Conservation (phyloP, 139 green algal genomes). For the Astrephomene gubernaculifera region DNA sequence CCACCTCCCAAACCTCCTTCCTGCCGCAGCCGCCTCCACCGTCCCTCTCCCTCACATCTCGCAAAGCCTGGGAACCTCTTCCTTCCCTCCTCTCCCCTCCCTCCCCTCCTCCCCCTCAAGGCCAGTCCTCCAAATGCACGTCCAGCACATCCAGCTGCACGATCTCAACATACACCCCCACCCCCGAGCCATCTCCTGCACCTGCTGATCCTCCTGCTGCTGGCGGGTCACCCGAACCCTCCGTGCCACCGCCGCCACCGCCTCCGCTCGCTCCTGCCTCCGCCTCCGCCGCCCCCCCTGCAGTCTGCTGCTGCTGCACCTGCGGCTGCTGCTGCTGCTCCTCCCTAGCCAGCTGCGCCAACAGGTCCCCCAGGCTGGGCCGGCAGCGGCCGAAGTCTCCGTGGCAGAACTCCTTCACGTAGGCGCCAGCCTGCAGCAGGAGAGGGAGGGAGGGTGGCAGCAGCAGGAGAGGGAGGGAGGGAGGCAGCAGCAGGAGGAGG, state of each 20-base stretch:
- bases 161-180: constrained; percentile 49
- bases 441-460: background rate
- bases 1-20: too few relatives aligned
- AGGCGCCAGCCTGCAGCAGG: constrained; percentile 47
- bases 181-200: background rate
- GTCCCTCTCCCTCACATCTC: too few relatives aligned
- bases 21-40: too few relatives aligned
- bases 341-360: constrained; percentile 29
- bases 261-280: background rate
- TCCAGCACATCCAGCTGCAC: constrained; percentile 75
- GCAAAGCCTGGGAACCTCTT: too few relatives aligned
- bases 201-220: background rate
- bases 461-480: too few relatives aligned
- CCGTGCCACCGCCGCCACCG: background rate
- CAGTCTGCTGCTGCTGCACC: background rate
- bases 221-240: too few relatives aligned
- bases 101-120: too few relatives aligned
- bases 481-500: too few relatives aligned
- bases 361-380: constrained; percentile 73
- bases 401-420: constrained; percentile 93
- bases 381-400: constrained; percentile 82
- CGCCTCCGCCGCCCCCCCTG: background rate
- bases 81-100: too few relatives aligned
- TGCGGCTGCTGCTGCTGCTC: background rate
- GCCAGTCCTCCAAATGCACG: constrained; percentile 68